Evolutionary conservation across 2,329 filamentous ascomycete species (phyloP), one percentile per base, ranked within the genome.

Genomic region (Podosphaera xanthii): DNA sequence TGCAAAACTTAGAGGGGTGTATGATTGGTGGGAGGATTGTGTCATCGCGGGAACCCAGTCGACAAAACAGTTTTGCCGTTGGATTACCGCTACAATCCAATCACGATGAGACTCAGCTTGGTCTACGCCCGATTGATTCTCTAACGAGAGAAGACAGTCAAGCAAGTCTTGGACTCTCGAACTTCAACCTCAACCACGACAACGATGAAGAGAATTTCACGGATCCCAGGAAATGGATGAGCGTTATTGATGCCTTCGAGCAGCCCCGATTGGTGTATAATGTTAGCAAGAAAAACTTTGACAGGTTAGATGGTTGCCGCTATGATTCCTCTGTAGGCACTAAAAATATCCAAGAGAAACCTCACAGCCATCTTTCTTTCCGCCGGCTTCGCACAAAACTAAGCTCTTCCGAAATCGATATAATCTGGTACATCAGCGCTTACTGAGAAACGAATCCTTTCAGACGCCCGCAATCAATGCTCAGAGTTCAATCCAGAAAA

Each of bases 391-490:
- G 4, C 85, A 90, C 67, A 95, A 94, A 70, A 95, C 88, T 1
- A 76, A 81, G 2, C 75, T 92, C 52, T 96, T 96, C 72, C 81
- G 89, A 63, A 90, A 96, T 69, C 80, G 90, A 62, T 97, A 94
- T 70, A 86, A 95, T 66, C 79, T 97, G 59, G 84, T 97, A 57
- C 86, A 96, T 69, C 91, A 97, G 70, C 83, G 92, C 22, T 79
- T 97, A 22, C 78, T 97, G 48, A 84, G 92, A 56, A 96, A 96
- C 68, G 89, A 96, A 70, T 83, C 87, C 30, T 98, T 98, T 66
- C 90, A 96, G 69, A 82, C 82, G 30, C 88, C 89, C 0, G 77
- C 84, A 30, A 82, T 94, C 59, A 80, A 84, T 6, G 77, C 78
- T 1, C 76, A 77, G 12, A 77, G 76, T 57, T 71, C 75, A 31